Conservation (phyloP, 805 yeast species). For the Yamadazyma insecticola region DNA sequence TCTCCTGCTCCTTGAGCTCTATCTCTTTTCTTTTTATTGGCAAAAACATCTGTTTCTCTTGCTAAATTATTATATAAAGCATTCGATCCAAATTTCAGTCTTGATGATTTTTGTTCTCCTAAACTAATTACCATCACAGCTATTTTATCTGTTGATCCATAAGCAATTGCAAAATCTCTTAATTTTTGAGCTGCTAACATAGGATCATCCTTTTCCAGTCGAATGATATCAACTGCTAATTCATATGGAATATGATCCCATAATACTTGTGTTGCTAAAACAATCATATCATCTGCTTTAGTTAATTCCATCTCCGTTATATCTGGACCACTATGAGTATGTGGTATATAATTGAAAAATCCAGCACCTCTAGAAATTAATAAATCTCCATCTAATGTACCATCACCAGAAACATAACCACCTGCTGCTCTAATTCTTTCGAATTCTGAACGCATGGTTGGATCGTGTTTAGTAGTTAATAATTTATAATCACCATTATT, state of each 20-base stretch:
- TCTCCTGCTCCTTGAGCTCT: conserved; percentile 54
- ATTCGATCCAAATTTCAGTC: conserved; percentile 23
- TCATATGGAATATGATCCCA: conserved; percentile 85
- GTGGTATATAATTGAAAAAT: conserved; percentile 78
- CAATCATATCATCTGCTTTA: conserved; percentile 74
- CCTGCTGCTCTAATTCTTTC: conserved; percentile 89
- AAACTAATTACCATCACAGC: conserved; percentile 77
- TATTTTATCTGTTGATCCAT: conserved; percentile 77
- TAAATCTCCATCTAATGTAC: conserved; percentile 76
- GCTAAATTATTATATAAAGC: conserved; percentile 36
- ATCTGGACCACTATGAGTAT: conserved; percentile 84
- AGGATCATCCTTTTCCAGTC: conserved; percentile 78
- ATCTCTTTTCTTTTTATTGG: conserved; percentile 31
- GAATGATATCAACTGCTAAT: conserved; percentile 84
- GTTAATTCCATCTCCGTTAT: conserved; percentile 57
- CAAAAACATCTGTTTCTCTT: conserved; percentile 29
- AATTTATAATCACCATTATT: conserved; percentile 76
- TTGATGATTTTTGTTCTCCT: conserved; percentile 42
- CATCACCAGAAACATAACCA: conserved; percentile 82
- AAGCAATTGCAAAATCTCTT: conserved; percentile 90
- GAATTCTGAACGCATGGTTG: conserved; percentile 70
- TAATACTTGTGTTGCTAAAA: conserved; percentile 75
- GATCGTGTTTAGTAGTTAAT: conserved; percentile 77
- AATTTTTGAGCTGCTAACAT: conserved; percentile 89
- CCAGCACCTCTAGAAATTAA: conserved; percentile 92